A percentile compares a stretch with the other conserved stretches of the same genome.
Evolutionary conservation across 169 alveolate species (phyloP).

Genomic region (Eimeria falciformis): DNA sequence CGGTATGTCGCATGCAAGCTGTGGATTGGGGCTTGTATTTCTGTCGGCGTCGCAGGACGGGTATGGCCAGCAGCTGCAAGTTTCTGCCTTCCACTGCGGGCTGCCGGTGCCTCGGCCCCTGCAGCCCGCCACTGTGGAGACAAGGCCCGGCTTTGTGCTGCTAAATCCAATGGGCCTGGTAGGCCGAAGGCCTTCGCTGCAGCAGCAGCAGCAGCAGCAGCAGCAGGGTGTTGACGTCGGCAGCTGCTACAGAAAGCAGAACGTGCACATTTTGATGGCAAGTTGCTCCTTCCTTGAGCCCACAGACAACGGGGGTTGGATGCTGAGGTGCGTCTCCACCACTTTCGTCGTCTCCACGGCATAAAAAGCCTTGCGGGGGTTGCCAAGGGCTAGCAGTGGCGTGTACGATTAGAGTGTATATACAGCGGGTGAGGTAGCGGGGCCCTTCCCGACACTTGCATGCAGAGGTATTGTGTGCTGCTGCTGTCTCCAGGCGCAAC

Average conservation of each 20-base stretch:
- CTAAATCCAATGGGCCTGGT: background rate
- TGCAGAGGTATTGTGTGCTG: slow-evolving; percentile 3
- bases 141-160: background rate
- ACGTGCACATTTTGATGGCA: slow-evolving; percentile 37
- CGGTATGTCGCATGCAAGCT: too few relatives aligned
- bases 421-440: too few relatives aligned
- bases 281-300: slow-evolving; percentile 50
- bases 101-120: background rate
- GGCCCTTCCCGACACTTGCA: background rate
- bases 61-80: slow-evolving; percentile 57
- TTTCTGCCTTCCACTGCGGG: slow-evolving; percentile 63
- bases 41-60: too few relatives aligned
- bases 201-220: slow-evolving; percentile 52
- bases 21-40: too few relatives aligned
- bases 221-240: slow-evolving; percentile 39
- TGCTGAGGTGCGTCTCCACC: slow-evolving; percentile 10
- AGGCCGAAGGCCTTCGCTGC: background rate
- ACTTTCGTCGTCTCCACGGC: too few relatives aligned
- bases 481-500: slow-evolving; percentile 58
- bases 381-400: too few relatives aligned
- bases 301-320: slow-evolving; percentile 60
- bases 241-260: slow-evolving; percentile 47
- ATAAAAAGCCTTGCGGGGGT: too few relatives aligned
- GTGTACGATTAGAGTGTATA: too few relatives aligned
- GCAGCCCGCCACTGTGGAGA: background rate